Evolutionary conservation across 805 yeast genomes (phyloP), one percentile per base, ranked within the genome.

Genomic region (Saccharomycopsis fodiens): DNA sequence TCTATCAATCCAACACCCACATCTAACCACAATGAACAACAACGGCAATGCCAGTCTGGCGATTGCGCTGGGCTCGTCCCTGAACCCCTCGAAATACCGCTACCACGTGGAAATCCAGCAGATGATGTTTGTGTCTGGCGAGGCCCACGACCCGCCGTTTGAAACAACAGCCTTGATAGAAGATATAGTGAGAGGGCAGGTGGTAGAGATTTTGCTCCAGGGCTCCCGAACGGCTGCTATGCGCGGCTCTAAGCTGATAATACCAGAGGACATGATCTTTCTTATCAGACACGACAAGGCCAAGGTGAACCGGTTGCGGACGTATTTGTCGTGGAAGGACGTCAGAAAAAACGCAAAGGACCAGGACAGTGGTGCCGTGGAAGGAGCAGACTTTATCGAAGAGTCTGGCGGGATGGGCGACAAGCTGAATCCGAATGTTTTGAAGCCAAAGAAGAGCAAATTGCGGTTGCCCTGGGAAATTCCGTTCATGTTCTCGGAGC

Each of bases 71-170:
- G n/a, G n/a, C n/a, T n/a, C n/a, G 8, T 48, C 50, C 44, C 55
- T 52, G 58, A 57, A 57, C 46, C 59, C 61, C 40, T 57, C 67
- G 45, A 78, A 78, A 59, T 80, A 85, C 66, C 79, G 82, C 59
- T 93, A 91, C 63, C 71, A 95, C 47, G 76, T 85, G 32, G 98
- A 93, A 67, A 93, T 93, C 57, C 98, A 93, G 64, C 93, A 85
- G 68, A 93, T 93, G 98, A 93, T 93, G 98, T 93, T 93, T 69
- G 98, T 93, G 46, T 74, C 83, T 45, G 98, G 98, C 2, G 97
- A 93, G 61, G 78, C 93, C 0, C 85, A 85, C 54, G 98, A 93
- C 57, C 94, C 97, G 1, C 95, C 97, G 0, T 74, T 82, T 13
- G 95, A 85, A 53, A 86, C 97, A 0, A 85, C 96, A 0, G 79